Percentiles rank a stretch among this genome's conserved stretches.
phyloP scores from a whole-genome alignment of 2,329 filamentous ascomycete genomes.

The Aspergillus ruber region DNA sequence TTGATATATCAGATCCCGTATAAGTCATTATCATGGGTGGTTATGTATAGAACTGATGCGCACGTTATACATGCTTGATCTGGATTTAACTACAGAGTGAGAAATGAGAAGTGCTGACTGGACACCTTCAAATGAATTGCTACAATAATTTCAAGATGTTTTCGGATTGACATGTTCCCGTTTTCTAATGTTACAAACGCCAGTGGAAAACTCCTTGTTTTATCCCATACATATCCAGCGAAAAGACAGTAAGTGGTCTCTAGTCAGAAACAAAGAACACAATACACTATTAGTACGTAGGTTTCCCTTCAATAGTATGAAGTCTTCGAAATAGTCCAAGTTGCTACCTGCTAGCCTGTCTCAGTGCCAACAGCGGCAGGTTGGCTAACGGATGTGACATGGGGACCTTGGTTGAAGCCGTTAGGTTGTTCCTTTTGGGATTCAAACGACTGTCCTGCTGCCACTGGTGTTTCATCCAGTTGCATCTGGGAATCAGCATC shows the following conservation, averaged over 20 bases:
- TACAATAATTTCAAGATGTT: too few species aligned
- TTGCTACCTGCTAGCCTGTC: neutral
- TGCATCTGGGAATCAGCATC: constrained; percentile 1
- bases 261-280: neutral
- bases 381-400: neutral
- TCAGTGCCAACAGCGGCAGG: neutral
- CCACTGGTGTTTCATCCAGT: neutral
- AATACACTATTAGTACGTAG: neutral
- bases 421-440: neutral
- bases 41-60: too few species aligned
- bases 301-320: too few species aligned
- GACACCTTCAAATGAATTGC: too few species aligned
- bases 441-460: constrained; percentile 1
- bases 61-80: too few species aligned
- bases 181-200: neutral
- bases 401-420: neutral
- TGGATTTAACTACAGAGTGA: too few species aligned
- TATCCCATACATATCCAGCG: neutral
- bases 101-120: too few species aligned
- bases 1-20: neutral
- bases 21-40: neutral
- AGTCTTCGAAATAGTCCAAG: too few species aligned
- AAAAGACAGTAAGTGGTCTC: neutral
- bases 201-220: neutral
- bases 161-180: too few species aligned